A percentile compares a stretch with the other conserved stretches of the same genome.
phyloP scores from a whole-genome alignment of 2,329 filamentous ascomycete genomes.

The Clarireedia sp. region DNA sequence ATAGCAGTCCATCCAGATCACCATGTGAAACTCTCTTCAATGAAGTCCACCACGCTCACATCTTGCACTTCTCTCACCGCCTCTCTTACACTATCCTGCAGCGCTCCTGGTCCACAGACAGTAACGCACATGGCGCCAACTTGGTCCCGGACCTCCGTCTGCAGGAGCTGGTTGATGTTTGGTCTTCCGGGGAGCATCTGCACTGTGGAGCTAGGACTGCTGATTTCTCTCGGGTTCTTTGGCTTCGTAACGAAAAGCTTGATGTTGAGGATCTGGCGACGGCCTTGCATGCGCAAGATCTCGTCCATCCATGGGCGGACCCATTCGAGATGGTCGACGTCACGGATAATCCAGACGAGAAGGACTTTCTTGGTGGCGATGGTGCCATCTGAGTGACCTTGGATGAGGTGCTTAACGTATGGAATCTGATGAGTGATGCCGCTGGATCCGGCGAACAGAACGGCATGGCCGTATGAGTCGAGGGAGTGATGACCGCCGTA shows the following conservation, averaged over 20 bases:
- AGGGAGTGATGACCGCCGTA: constrained; percentile 79
- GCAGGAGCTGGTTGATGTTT: constrained; percentile 69
- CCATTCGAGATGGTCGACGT: constrained; percentile 86
- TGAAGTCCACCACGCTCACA: constrained; percentile 58
- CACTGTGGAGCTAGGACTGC: constrained; percentile 68
- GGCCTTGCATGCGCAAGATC: constrained; percentile 69
- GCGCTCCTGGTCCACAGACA: constrained; percentile 66
- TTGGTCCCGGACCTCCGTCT: constrained; percentile 73
- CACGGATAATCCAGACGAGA: constrained; percentile 88
- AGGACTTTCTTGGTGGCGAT: constrained; percentile 75
- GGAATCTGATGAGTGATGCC: constrained; percentile 94
- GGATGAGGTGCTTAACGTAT: constrained; percentile 70
- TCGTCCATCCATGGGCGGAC: constrained; percentile 76
- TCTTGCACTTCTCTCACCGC: constrained; percentile 59
- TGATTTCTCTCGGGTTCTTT: constrained; percentile 67
- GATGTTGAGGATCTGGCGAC: constrained; percentile 76
- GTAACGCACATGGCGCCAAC: constrained; percentile 83
- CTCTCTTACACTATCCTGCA: constrained; percentile 68
- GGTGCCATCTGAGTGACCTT: constrained; percentile 60
- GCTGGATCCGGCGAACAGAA: constrained; percentile 86
- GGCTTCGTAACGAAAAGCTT: constrained; percentile 87
- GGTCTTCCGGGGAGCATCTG: constrained; percentile 90
- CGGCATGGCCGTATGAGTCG: constrained; percentile 82
- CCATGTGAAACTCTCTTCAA: constrained; percentile 67
- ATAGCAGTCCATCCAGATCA: constrained; percentile 9